phyloP scores from a whole-genome alignment of 495 filamentous ascomycete genomes.

The Penicillium diatomitis region DNA sequence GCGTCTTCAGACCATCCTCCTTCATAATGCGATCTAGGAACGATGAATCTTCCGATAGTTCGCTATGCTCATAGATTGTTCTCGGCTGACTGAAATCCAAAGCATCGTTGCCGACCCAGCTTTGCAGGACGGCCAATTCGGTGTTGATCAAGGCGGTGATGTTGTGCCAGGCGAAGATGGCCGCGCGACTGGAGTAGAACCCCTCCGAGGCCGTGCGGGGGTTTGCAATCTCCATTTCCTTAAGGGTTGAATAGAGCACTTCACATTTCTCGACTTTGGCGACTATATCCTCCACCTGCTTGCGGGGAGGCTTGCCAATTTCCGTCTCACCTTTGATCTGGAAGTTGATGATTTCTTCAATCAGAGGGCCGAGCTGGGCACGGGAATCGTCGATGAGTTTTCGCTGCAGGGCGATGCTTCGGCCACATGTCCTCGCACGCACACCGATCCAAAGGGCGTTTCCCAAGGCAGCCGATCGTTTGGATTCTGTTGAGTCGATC shows the following conservation, averaged over 20 bases:
- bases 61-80: constrained; percentile 38
- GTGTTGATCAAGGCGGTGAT: constrained; percentile 97
- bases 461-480: constrained; percentile 61
- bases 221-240: constrained; percentile 61
- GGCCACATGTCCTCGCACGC: constrained; percentile 69
- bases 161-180: constrained; percentile 92
- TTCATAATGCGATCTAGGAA: constrained; percentile 98
- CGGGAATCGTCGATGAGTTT: constrained; percentile 77
- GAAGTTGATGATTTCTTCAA: constrained; percentile 86
- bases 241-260: constrained; percentile 69
- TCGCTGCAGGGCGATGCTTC: constrained; percentile 71
- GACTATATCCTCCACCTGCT: constrained; percentile 85
- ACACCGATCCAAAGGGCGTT: constrained; percentile 87
- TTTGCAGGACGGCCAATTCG: constrained; percentile 78
- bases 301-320: constrained; percentile 72
- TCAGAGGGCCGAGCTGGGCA: constrained; percentile 51
- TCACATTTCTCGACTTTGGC: constrained; percentile 82
- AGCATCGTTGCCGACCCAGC: constrained; percentile 94
- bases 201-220: constrained; percentile 61
- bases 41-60: constrained; percentile 76
- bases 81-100: constrained; percentile 72
- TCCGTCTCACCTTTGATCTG: constrained; percentile 90
- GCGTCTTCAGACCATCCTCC: constrained; percentile 85
- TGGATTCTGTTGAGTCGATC: constrained; percentile 71
- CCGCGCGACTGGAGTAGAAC: constrained; percentile 71